phyloP scores from a whole-genome alignment of 371 early-diverging fungal species.

The Mortierella sp. region DNA sequence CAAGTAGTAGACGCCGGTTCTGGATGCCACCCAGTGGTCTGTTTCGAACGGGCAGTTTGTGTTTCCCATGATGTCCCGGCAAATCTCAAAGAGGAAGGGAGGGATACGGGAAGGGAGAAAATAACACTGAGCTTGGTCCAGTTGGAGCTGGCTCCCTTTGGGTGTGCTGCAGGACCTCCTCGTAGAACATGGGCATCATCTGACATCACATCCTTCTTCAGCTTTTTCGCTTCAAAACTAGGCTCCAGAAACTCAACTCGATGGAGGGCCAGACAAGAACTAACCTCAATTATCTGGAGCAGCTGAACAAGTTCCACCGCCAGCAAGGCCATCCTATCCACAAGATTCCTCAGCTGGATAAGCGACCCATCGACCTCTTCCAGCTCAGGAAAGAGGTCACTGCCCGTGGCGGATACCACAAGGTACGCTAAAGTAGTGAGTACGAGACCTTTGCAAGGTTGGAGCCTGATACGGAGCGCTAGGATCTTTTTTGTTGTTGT shows the following conservation, averaged over 20 bases:
- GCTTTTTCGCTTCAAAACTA: slow-evolving; percentile 90
- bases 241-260: slow-evolving; percentile 89
- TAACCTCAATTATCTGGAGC: slow-evolving; percentile 90
- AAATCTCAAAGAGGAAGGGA: slow-evolving; percentile 1
- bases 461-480: background rate
- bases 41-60: background rate
- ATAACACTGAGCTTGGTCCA: background rate
- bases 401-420: slow-evolving; percentile 80
- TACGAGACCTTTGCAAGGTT: background rate
- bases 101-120: background rate
- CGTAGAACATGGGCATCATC: slow-evolving; percentile 15
- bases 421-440: slow-evolving; percentile 58
- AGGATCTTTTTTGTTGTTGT: too few species aligned
- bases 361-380: slow-evolving; percentile 87
- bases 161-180: too few species aligned
- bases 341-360: slow-evolving; percentile 85
- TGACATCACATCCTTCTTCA: slow-evolving; percentile 44
- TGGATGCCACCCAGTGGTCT: background rate
- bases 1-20: too few species aligned
- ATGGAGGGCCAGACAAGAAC: slow-evolving; percentile 92
- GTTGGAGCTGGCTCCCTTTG: too few species aligned
- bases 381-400: slow-evolving; percentile 86
- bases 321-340: slow-evolving; percentile 78
- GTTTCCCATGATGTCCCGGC: background rate
- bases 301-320: slow-evolving; percentile 88